Base-by-base conservation (phyloP, 2,329 filamentous ascomycete genomes). In the Exophiala phaeomuriformis region DNA sequence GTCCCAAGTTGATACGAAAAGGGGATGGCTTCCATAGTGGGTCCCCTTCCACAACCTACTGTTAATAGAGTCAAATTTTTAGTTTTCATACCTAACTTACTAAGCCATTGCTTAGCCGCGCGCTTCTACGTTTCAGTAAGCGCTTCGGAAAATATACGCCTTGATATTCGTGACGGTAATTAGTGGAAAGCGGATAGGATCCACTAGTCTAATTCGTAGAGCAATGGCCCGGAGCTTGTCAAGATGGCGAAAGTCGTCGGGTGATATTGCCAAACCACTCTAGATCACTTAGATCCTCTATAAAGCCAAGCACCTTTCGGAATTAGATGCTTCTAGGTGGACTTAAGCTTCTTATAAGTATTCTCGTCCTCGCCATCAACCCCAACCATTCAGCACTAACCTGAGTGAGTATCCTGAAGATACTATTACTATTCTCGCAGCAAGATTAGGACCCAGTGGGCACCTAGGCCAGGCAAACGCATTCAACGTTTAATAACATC, bases 201-300 rank as follows among this genome's bases (percentile, higher is more conserved):
- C 19, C 43, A 45, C 43, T 32, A 45, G 27, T 45, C 43, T 45
- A 5, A 45, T 45, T 45, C 43, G 43, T 45, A 45, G 27, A 45
- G 19, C 36, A 8, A 39, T 10, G 10, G 36, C 9, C 36, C 36
- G 36, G 43, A 45, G 43, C 28, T 19, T 45, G 8, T 45, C 28
- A 45, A 45, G 43, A 45, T 45, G 28, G 43, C 43, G 43, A 45
- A 45, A 45, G 43, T 45, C 43, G 43, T 45, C 43, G 43, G 43
- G 32, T 45, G 43, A 45, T 45, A 45, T 45, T 9, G 28, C 43
- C 9, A 45, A 31, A 31, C 43, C 43, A 45, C 43, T 45, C 19
- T 45, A 2, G 28, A 45, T 45, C 28, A 45, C 43, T 45, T 45
- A 4, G 43, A 45, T 19, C 36, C 36, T 39, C 36, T 39, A 12